phyloP scores from a whole-genome alignment of 1,139 yeast species.

The Candida sanyaensis region DNA sequence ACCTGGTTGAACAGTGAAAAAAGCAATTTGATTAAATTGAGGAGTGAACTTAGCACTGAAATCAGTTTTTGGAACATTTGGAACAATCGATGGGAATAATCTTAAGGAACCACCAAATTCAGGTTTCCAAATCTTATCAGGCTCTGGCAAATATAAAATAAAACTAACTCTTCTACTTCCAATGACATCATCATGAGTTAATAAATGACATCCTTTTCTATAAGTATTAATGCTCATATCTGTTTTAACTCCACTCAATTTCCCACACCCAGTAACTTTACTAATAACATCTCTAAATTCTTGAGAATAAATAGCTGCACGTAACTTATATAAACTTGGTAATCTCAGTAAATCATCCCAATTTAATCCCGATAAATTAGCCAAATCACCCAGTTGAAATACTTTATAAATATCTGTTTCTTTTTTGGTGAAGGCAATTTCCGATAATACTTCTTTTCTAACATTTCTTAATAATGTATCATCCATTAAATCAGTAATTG shows the following conservation, averaged over 20 bases:
- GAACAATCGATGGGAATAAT: slow-evolving; percentile 80
- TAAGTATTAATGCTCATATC: slow-evolving; percentile 93
- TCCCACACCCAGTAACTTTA: slow-evolving; percentile 85
- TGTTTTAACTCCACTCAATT: slow-evolving; percentile 82
- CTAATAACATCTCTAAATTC: slow-evolving; percentile 82
- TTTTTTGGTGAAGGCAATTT: slow-evolving; percentile 88
- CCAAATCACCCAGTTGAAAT: slow-evolving; percentile 92
- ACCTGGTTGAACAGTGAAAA: slow-evolving; percentile 96
- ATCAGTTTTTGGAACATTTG: slow-evolving; percentile 89
- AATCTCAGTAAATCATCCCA: slow-evolving; percentile 72
- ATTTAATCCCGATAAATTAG: slow-evolving; percentile 84
- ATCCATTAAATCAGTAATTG: slow-evolving; percentile 69
- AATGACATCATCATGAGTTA: slow-evolving; percentile 97
- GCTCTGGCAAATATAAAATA: slow-evolving; percentile 89
- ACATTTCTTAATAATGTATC: slow-evolving; percentile 78
- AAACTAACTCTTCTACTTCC: slow-evolving; percentile 94
- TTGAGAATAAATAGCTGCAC: slow-evolving; percentile 86
- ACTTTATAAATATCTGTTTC: slow-evolving; percentile 98
- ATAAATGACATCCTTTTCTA: slow-evolving; percentile 87
- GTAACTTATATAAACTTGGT: slow-evolving; percentile 70
- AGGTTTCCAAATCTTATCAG: slow-evolving; percentile 83
- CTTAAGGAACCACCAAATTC: slow-evolving; percentile 92
- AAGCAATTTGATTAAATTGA: slow-evolving; percentile 93
- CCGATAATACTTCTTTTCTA: slow-evolving; percentile 76
- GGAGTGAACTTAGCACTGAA: slow-evolving; percentile 73